Conservation (phyloP, 1,284 basidiomycete species). For the Pseudozyma tsukubaensis region DNA sequence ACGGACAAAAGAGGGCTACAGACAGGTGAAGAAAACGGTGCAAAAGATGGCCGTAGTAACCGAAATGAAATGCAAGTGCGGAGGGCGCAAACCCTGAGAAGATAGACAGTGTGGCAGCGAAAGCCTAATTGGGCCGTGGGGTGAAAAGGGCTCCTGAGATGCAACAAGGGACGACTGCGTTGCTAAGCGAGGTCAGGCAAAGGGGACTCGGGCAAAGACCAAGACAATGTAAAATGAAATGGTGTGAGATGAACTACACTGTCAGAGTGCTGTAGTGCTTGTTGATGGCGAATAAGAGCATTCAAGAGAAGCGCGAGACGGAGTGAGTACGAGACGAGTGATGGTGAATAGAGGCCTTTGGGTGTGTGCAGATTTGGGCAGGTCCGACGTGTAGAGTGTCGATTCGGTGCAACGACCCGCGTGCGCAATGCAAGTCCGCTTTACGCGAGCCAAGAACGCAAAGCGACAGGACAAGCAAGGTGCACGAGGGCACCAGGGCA, state of each 20-base stretch:
- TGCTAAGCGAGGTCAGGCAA: constrained; percentile 14
- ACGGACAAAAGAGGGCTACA: not conserved
- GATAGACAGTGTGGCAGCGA: constrained; percentile 28
- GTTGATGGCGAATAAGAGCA: constrained; percentile 7
- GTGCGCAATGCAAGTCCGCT: constrained; percentile 4
- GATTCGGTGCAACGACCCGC: constrained; percentile 1
- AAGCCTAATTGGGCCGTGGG: constrained; percentile 18
- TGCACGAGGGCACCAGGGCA: constrained; percentile 10
- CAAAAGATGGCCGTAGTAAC: constrained; percentile 1
- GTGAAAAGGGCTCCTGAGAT: constrained; percentile 1
- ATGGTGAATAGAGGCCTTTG: constrained; percentile 21
- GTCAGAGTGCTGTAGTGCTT: constrained; percentile 12
- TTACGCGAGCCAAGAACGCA: not conserved
- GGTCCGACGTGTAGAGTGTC: constrained; percentile 2
- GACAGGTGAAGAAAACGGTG: not conserved
- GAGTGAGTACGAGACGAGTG: constrained; percentile 26
- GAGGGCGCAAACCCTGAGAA: constrained; percentile 12
- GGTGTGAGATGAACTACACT: constrained; percentile 4
- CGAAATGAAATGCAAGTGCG: constrained; percentile 19
- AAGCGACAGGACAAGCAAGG: not conserved
- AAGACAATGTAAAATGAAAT: not conserved
- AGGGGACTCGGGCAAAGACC: not conserved
- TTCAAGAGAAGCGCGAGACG: constrained; percentile 27
- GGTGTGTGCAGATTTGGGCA: constrained; percentile 28
- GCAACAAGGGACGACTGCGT: constrained; percentile 6